A percentile compares a stretch with the other conserved stretches of the same genome.
These are phyloP conservation scores for Lenwebbia sp. DNA, from an alignment of 345 rosid genomes.

Conservation along the genomic window DNA sequence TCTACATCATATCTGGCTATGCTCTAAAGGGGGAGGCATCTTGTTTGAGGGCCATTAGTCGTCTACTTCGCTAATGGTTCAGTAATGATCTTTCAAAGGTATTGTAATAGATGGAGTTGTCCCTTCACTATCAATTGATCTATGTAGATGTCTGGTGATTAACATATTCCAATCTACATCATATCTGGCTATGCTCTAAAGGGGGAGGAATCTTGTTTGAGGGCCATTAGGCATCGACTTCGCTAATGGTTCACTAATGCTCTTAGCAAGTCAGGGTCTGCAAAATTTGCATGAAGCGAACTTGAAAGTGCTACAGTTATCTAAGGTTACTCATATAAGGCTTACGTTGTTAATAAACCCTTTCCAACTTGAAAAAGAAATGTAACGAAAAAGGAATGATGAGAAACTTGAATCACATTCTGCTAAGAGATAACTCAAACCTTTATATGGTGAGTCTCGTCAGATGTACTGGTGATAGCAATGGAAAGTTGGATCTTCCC, in stretches of 20 bases:
- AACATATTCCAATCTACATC: neutral
- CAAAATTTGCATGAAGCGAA: neutral
- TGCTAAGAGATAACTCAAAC: slow-evolving; percentile 20
- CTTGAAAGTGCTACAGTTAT: neutral
- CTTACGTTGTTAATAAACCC: neutral
- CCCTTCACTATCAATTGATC: neutral
- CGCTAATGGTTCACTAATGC: neutral
- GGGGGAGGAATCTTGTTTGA: neutral
- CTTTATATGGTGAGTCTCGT: slow-evolving; percentile 70
- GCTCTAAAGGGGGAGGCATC: neutral
- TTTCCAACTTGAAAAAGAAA: neutral
- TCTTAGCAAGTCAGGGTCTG: neutral
- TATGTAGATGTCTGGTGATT: neutral
- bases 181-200: neutral
- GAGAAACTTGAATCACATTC: neutral
- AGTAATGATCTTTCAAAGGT: neutral
- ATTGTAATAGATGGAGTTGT: neutral
- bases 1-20: neutral
- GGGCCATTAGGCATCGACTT: neutral
- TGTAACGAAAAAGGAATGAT: neutral
- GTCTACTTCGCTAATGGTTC: neutral
- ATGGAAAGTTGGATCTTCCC: slow-evolving; percentile 88
- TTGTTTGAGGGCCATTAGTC: neutral
- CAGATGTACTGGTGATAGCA: slow-evolving; percentile 53
- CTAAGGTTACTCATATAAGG: neutral